Base-by-base conservation (phyloP, 371 early-diverging fungal genomes). In the Mucor racemosus region DNA sequence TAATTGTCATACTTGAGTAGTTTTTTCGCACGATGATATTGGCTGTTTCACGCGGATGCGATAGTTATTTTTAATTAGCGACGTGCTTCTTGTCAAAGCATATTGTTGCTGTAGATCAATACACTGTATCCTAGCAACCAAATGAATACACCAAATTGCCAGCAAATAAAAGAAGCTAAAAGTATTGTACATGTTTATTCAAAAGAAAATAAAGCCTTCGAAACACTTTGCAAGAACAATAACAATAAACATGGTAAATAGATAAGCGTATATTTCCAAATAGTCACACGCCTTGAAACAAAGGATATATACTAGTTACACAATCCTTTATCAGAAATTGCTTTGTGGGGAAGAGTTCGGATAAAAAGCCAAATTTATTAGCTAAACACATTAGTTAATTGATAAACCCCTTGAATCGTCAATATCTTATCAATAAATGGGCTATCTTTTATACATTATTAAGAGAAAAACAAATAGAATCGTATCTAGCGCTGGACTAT, bases 11-110 rank as follows among this genome's bases (percentile, higher is more conserved):
- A 78, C 78, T 69, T 75, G 76, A 26, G 70, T 65, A 15, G 67
- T 75, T 17, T 67, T 42, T 62, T 81, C 78, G 60, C 81, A 81
- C n/a, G 74, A 66, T 38, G 53, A 53, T 53, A 54, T 53, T 13
- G 14, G 53, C 14, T 70, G 48, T 48, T 76, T 78, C 34, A 75
- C 67, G 55, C 78, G 75, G 38, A 75, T 50, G 53, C 53, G 53
- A 53, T 53, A 53, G 53, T 31, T 5, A 3, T 53, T 6, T 26
- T 13, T 13, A 38, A 38, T 7, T 1, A 11, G 4, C 38, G 5
- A 44, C 44, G 7, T 17, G 11, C 11, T 17, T n/a, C 44, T 44
- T n/a, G 44, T 11, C 44, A 44, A 11, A n/a, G 8, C 36, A n/a
- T n/a, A n/a, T 35, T 36, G 10, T 56, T 34, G 17, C 19, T 0